Conservation (phyloP, 2,329 filamentous ascomycete species). For the Ophiostoma sp. region DNA sequence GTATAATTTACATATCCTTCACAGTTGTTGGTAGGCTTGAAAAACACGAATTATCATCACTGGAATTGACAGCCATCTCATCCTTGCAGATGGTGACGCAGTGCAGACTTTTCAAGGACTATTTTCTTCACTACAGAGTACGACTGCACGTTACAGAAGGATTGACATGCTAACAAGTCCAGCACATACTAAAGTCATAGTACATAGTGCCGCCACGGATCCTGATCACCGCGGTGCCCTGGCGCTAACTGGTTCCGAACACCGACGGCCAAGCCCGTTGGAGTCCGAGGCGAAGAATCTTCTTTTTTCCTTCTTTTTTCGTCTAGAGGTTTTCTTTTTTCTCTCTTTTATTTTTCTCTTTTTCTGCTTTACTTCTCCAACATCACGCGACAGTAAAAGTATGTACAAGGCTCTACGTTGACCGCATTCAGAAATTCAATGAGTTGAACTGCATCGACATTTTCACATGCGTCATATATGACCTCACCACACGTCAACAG, state of each 20-base stretch:
- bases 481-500: not conserved
- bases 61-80: not conserved
- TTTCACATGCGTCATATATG: not conserved
- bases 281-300: not conserved
- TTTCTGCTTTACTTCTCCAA: not conserved
- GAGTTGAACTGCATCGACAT: not conserved
- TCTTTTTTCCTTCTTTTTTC: not conserved
- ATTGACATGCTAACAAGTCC: not conserved
- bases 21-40: no score
- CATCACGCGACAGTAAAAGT: not conserved
- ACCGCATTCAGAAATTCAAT: not conserved
- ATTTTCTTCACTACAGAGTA: no score
- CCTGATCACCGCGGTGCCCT: not conserved
- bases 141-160: not conserved
- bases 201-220: not conserved
- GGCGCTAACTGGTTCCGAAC: not conserved
- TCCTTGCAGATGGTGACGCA: not conserved
- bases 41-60: no score
- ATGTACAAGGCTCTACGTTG: no score
- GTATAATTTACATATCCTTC: no score
- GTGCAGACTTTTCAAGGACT: not conserved
- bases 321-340: not conserved
- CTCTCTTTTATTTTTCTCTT: not conserved
- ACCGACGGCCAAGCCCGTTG: not conserved
- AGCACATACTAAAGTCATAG: no score